phyloP scores from a whole-genome alignment of 805 yeast genomes.

The Saccharomycopsis babjevae region DNA sequence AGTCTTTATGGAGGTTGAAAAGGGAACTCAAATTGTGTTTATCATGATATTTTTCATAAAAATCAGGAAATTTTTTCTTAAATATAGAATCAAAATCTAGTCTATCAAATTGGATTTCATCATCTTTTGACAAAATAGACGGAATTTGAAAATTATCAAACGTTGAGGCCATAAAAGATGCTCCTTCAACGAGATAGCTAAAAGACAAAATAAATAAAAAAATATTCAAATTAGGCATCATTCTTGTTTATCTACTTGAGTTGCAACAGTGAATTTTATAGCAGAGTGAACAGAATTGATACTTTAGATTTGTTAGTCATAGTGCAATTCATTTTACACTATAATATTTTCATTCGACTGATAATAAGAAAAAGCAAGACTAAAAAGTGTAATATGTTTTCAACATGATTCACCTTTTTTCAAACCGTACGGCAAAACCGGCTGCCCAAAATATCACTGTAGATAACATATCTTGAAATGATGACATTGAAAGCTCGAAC shows the following conservation, averaged over 20 bases:
- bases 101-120: not conserved
- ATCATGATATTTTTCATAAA: slow-evolving; percentile 1
- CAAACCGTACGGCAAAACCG: not conserved
- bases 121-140: not conserved
- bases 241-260: not conserved
- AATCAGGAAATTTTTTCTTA: slow-evolving; percentile 1
- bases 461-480: too few species aligned
- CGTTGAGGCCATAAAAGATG: not conserved
- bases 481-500: not conserved
- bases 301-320: not conserved
- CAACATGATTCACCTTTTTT: too few species aligned
- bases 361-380: too few species aligned
- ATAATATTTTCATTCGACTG: too few species aligned
- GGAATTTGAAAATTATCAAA: not conserved
- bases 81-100: not conserved
- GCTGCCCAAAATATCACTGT: not conserved
- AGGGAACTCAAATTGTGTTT: slow-evolving; percentile 1
- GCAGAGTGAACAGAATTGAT: too few species aligned
- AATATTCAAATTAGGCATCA: not conserved
- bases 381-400: too few species aligned
- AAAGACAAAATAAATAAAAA: not conserved
- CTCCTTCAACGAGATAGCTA: not conserved
- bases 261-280: not conserved
- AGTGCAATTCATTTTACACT: too few species aligned
- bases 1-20: slow-evolving; percentile 24